Base-by-base conservation (phyloP, 352 stramenopile genomes). In the Detonula confervacea region DNA sequence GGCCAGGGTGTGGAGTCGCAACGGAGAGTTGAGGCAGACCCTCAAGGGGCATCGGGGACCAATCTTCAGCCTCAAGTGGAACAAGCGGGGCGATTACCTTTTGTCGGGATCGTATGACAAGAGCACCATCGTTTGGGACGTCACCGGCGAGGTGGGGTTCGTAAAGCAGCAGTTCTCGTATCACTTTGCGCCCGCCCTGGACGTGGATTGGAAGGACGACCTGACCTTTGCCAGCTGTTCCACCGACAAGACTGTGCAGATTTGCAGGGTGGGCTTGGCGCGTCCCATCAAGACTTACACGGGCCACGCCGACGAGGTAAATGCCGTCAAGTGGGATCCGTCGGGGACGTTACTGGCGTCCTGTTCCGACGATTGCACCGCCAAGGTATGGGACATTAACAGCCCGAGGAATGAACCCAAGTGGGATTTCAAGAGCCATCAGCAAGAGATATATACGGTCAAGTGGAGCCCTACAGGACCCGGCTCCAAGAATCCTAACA, bases 261-360 rank as follows among this genome's bases (percentile, higher is more conserved):
- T 98, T 79, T 95, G 94, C 73, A 90, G 91, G 37, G 95, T 98
- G 0, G 96, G 95, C 37, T 84, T 93, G 55, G 63, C 61, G 74
- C 24, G 87, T 89, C 76, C 93, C 81, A 90, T 97, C n/a, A 81
- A 95, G 47, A 93, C 95, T 18, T 92, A 97, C 60, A 90, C 88
- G 44, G 97, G 96, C 20, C 97, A 99, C 89, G 95, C 90, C 14
- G 96, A 99, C 74, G 97, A 98, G 80, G 98, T 99, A 51, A 99
- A 99, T 86, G 97, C 96, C 33, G 96, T 99, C 51, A 97, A 98
- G 75, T 99, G 97, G 97, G 96, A 98, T 87, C 96, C 96, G 7
- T 96, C 93, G 2, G 96, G 96, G 0, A 91, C 85, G 5, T 86
- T 98, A 24, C 90, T 99, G 25, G 97, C 97, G 4, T 98, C 95